phyloP scores from a whole-genome alignment of 257 asterid species.

The Solanum dulcamara region DNA sequence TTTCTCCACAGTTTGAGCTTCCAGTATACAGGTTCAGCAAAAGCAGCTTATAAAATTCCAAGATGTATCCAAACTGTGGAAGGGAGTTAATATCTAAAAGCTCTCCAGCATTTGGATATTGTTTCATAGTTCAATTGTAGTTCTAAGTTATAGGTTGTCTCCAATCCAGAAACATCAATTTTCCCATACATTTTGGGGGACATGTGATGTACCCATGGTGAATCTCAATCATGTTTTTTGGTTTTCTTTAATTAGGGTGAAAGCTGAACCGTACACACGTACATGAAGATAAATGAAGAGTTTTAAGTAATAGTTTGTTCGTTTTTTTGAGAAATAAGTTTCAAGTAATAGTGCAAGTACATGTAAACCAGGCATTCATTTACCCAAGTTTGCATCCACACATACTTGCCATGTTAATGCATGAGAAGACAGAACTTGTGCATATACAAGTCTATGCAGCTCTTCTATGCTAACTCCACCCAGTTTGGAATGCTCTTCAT shows the following conservation, averaged over 20 bases:
- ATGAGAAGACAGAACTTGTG: conserved; percentile 87
- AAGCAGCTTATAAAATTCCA: not conserved
- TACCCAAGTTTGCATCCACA: not conserved
- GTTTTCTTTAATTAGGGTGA: not conserved
- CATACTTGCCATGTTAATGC: conserved; percentile 94
- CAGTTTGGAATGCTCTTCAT: conserved; percentile 46
- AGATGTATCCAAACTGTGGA: not conserved
- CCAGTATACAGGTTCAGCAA: not conserved
- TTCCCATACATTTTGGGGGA: not conserved
- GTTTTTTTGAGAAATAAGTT: not conserved
- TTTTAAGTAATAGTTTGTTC: not conserved
- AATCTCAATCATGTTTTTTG: not conserved
- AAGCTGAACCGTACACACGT: not conserved
- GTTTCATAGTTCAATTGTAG: not conserved
- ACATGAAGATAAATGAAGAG: not conserved
- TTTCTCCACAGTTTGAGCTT: not conserved
- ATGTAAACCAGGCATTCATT: not conserved
- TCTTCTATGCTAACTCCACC: conserved; percentile 90
- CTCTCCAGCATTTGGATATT: not conserved
- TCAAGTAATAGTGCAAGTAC: not conserved
- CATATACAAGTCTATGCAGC: conserved; percentile 78
- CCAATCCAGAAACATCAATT: not conserved
- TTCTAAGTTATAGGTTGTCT: not conserved
- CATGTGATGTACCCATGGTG: not conserved
- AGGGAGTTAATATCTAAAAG: not conserved